Evolutionary conservation across 495 filamentous ascomycete genomes (phyloP).

Genomic region (Hapsidospora chrysogenum): DNA sequence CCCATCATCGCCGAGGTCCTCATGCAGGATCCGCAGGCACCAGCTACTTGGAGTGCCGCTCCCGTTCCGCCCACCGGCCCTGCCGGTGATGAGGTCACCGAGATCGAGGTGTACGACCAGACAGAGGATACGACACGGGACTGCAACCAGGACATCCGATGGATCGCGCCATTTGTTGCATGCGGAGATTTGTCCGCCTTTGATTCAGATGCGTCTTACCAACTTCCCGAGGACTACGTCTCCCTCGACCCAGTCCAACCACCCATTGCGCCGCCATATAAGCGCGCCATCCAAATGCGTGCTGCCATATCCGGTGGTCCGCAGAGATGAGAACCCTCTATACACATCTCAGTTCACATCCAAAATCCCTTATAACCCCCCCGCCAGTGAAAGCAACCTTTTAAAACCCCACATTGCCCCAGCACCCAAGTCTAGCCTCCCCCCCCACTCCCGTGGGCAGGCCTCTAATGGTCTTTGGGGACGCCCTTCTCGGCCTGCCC

Average conservation of each 20-base stretch:
- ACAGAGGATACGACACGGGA: constrained; percentile 18
- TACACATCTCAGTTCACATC: no score
- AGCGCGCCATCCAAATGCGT: constrained; percentile 72
- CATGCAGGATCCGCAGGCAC: constrained; percentile 20
- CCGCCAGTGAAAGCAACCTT: no score
- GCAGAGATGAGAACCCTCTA: no score
- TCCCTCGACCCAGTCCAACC: constrained; percentile 90
- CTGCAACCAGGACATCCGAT: constrained; percentile 35
- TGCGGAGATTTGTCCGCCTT: constrained; percentile 90
- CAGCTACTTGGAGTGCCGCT: constrained; percentile 22
- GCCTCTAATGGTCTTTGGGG: neutral
- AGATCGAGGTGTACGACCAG: constrained; percentile 30
- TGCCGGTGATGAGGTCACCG: constrained; percentile 39
- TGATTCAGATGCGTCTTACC: constrained; percentile 88
- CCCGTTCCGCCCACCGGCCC: constrained; percentile 5
- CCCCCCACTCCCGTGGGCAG: neutral
- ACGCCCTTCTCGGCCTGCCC: constrained; percentile 5
- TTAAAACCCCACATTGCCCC: no score
- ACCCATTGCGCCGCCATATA: constrained; percentile 90
- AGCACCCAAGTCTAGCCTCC: no score
- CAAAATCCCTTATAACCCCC: no score
- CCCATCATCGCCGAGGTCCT: constrained; percentile 18
- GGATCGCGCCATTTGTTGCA: constrained; percentile 88
- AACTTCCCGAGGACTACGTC: constrained; percentile 55
- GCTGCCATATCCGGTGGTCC: no score